Evolutionary conservation across 805 yeast genomes (phyloP).

Genomic region (Barnettozyma botsteinii): DNA sequence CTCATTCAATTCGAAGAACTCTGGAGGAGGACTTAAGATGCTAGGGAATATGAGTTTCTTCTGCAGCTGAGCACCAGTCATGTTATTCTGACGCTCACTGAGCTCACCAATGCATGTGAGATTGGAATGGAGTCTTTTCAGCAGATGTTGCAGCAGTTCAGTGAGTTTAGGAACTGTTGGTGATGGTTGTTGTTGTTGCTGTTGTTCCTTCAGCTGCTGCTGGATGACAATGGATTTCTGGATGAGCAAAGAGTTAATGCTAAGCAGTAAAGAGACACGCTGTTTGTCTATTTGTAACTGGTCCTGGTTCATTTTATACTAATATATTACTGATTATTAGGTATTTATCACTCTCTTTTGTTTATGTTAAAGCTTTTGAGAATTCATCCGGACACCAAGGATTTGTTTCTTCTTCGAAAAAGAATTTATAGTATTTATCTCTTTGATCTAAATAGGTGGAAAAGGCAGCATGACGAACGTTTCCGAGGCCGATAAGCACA

Average conservation of each 20-base stretch:
- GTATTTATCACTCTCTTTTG: not conserved
- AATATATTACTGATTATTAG: not conserved
- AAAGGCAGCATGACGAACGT: conserved; percentile 9
- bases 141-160: conserved; percentile 19
- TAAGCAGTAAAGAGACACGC: conserved; percentile 20
- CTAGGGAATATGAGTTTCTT: conserved; percentile 20
- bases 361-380: too few relatives aligned
- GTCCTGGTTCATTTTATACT: conserved; percentile 17
- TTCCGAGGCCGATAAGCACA: conserved; percentile 42
- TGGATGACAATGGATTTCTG: conserved; percentile 23
- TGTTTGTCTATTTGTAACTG: conserved; percentile 19
- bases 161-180: conserved; percentile 16
- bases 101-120: conserved; percentile 27
- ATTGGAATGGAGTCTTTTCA: conserved; percentile 26
- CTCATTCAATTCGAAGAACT: conserved; percentile 22
- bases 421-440: too few relatives aligned
- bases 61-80: conserved; percentile 3
- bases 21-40: conserved; percentile 24
- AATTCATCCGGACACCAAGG: too few relatives aligned
- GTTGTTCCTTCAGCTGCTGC: conserved; percentile 19
- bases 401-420: not conserved
- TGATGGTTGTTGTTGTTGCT: conserved; percentile 9
- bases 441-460: not conserved
- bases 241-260: conserved; percentile 22
- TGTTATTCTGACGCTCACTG: conserved; percentile 20